Evolutionary conservation across 2,329 filamentous ascomycete genomes (phyloP), one percentile per base, ranked within the genome.

Genomic region (Colletotrichum simmondsii): DNA sequence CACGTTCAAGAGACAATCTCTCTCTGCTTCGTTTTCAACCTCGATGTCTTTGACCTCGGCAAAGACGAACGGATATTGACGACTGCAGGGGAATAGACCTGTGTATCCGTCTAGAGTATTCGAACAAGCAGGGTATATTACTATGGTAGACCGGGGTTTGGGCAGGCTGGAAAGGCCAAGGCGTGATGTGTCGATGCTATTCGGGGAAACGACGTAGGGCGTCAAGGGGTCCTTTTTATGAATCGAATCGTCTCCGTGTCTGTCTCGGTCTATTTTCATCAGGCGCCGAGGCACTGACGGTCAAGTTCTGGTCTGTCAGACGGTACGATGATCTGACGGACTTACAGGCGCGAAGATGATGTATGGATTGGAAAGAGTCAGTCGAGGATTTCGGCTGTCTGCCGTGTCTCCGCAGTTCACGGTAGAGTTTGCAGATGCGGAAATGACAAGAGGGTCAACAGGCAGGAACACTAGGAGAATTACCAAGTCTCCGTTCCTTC

Each of bases 151-250:
- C 32, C 4, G 24, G 16, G 16, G 16, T 19, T 58, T 11, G 24
- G 19, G 26, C 19, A 8, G 12, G 16, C 46, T 14, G 7, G 5
- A 14, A 22, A 19, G 42, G 68, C 64, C 68, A 57, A 68, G 64
- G 56, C 28, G 24, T 49, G 57, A 68, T 62, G 68, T 49, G 57
- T 68, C 68, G 57, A 68, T 37, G 49, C 64, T 58, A 62, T 71
- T 62, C 54, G 49, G 57, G 56, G 64, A 53, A 65, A 24, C 35
- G 53, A n/a, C 37, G 19, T 28, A 62, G 65, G 37, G 64, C 49
- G 49, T 49, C 64, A 52, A 68, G 52, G 58, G 64, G 28, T 19
- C 35, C 42, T 71, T 32, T 32, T 59, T 28, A n/a, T 49, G 42
- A 49, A 49, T 49, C 42, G 42, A 49, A 49, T 49, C 19, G 30